These are phyloP conservation scores for Colletotrichum caudatum DNA, from an alignment of 2,329 filamentous ascomycete species.

Conservation along the genomic window DNA sequence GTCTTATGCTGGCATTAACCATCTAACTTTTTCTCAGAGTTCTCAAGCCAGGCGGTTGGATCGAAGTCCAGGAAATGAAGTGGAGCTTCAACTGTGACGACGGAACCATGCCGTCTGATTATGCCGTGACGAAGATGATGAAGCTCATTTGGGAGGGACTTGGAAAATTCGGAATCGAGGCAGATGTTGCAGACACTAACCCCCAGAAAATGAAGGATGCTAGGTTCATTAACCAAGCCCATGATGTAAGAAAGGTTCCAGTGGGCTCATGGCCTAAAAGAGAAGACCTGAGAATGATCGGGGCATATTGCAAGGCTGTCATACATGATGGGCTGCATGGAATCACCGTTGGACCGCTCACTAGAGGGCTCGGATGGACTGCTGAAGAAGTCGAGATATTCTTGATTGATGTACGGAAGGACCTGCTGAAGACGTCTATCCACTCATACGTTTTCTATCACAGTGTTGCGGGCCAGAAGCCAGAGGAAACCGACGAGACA, in stretches of 20 bases:
- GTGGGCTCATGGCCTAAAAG: constrained; percentile 64
- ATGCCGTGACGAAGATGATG: constrained; percentile 47
- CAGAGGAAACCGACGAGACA: not conserved
- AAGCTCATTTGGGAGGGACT: constrained; percentile 65
- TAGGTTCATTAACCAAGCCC: constrained; percentile 58
- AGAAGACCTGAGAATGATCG: constrained; percentile 57
- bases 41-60: constrained; percentile 59
- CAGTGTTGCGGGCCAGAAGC: constrained; percentile 17
- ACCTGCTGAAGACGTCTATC: constrained; percentile 47
- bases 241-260: constrained; percentile 59
- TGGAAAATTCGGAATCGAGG: constrained; percentile 60
- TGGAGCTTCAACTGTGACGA: constrained; percentile 57
- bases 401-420: constrained; percentile 50
- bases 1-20: no score
- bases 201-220: constrained; percentile 61
- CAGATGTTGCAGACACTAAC: constrained; percentile 61
- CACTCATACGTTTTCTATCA: constrained; percentile 49
- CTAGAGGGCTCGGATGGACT: constrained; percentile 50
- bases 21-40: no score
- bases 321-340: constrained; percentile 51
- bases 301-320: constrained; percentile 6
- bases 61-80: constrained; percentile 58
- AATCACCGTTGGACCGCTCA: constrained; percentile 52
- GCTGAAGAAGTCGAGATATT: constrained; percentile 50
- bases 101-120: constrained; percentile 47